These are phyloP conservation scores for Apophysomyces trapeziformis DNA, from an alignment of 371 early-diverging fungal genomes.

Conservation along the genomic window DNA sequence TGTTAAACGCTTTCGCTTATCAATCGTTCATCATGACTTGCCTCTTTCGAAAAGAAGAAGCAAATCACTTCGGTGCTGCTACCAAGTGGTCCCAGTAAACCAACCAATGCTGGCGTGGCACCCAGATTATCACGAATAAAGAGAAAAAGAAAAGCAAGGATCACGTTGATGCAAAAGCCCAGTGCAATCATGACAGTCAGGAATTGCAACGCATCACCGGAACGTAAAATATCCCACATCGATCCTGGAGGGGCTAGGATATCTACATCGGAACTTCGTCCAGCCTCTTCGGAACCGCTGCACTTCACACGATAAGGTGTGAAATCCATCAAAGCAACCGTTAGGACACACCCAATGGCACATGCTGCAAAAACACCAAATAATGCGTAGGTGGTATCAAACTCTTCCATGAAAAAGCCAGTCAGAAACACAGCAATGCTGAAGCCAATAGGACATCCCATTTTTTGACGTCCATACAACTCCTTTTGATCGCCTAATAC, in stretches of 20 bases:
- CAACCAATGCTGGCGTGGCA: slow-evolving; percentile 31
- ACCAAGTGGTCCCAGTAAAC: slow-evolving; percentile 39
- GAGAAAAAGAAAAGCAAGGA: slow-evolving; percentile 36
- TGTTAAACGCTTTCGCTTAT: neutral
- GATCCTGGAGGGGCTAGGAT: slow-evolving; percentile 3
- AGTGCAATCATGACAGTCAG: slow-evolving; percentile 29
- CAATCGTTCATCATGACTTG: slow-evolving; percentile 2
- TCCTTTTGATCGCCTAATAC: slow-evolving; percentile 35
- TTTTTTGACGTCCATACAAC: slow-evolving; percentile 41
- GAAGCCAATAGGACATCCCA: slow-evolving; percentile 40
- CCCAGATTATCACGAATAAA: slow-evolving; percentile 39
- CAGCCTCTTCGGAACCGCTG: neutral
- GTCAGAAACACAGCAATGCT: slow-evolving; percentile 38
- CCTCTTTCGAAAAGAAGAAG: slow-evolving; percentile 43
- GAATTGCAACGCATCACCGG: slow-evolving; percentile 27
- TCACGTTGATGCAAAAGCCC: slow-evolving; percentile 30
- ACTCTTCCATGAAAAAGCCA: slow-evolving; percentile 28
- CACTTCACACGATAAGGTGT: slow-evolving; percentile 14
- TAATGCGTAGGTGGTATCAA: slow-evolving; percentile 31
- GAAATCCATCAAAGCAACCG: slow-evolving; percentile 15
- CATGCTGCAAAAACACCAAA: slow-evolving; percentile 30
- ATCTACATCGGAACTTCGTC: neutral
- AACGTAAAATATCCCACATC: slow-evolving; percentile 33
- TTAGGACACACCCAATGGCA: slow-evolving; percentile 28
- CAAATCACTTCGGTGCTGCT: slow-evolving; percentile 37